Base-by-base conservation (phyloP, 805 yeast species). In the Torulaspora franciscae region DNA sequence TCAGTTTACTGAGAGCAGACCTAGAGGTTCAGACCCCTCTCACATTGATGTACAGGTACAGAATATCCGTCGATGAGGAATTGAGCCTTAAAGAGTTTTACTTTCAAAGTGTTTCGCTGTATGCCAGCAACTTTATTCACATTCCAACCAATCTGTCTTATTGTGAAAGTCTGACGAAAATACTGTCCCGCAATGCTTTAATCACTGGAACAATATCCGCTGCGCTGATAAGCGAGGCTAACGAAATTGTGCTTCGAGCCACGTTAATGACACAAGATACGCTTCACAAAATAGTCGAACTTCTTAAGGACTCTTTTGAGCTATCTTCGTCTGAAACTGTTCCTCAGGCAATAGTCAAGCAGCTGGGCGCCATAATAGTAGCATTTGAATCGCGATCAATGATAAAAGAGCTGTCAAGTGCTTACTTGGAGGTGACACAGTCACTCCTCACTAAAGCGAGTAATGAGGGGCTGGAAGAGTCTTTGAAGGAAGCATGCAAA, bases 161-260 rank as follows among this genome's bases (percentile, higher is more conserved):
- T 23, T 35, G 36, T 27, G 36, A 27, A 15, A 22, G 22, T 3
- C 14, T 50, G 27, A 45, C 37, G 17, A 29, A 30, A n/a, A 7
- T 36, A 11, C 27, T 44, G 32, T 32, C 33, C 26, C 29, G 34
- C 10, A 38, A 43, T 24, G 44, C 47, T 13, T 26, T 28, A 11
- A 30, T 45, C 15, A 24, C 51, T 7, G 40, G 39, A 8, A 25
- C 42, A 10, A 43, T 51, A 22, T 47, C 55, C 6, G 36, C 40
- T 14, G 22, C 40, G 27, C n/a, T 51, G 34, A 28, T 45, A 9
- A 37, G 37, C 11, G 22, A 14, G n/a, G 37, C 46, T 9, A 46
- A 45, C 32, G 48, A 47, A 11, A 49, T 49, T 15, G 22, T 51
- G 10, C 23, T 51, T n/a, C 39, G 34, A 36, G 25, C 42, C 6